Conservation (phyloP, 1,284 basidiomycete species). For the Melampsora abietis-canadensis region DNA sequence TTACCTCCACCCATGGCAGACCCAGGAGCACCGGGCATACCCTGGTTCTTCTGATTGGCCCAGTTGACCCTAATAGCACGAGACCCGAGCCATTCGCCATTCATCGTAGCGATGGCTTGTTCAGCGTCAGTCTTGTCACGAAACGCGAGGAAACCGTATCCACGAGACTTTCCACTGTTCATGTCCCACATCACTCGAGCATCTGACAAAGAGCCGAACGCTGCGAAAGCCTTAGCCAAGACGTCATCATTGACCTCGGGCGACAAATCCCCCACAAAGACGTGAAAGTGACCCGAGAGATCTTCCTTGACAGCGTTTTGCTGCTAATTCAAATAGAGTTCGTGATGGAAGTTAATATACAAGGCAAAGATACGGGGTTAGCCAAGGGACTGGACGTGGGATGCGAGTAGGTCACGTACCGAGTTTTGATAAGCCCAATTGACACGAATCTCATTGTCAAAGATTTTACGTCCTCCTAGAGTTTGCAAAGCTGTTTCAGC, state of each 20-base stretch:
- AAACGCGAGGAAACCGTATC: conserved; percentile 89
- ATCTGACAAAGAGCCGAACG: conserved; percentile 90
- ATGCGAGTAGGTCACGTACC: conserved; percentile 6
- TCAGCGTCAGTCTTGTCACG: conserved; percentile 96
- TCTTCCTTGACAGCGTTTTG: conserved; percentile 81
- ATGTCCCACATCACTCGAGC: conserved; percentile 99
- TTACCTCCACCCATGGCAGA: conserved; percentile 54
- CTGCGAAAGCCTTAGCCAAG: conserved; percentile 87
- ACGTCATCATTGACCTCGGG: conserved; percentile 98
- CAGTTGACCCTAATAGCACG: conserved; percentile 98
- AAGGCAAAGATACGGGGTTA: not conserved
- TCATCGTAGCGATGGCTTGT: conserved; percentile 96
- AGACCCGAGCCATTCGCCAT: conserved; percentile 97
- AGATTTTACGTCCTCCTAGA: conserved; percentile 94
- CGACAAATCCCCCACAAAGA: conserved; percentile 95
- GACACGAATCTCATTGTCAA: conserved; percentile 86
- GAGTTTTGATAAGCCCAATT: conserved; percentile 94
- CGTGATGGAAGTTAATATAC: not conserved
- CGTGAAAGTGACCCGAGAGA: conserved; percentile 89
- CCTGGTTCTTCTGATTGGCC: conserved; percentile 96
- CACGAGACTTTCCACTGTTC: conserved; percentile 95
- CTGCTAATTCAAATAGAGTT: conserved; percentile 53
- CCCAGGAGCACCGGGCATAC: conserved; percentile 52
- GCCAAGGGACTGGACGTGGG: not conserved
- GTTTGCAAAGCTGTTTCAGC: conserved; percentile 95